Base-by-base conservation (phyloP, 2,329 filamentous ascomycete genomes). In the Penicillium crustosum region DNA sequence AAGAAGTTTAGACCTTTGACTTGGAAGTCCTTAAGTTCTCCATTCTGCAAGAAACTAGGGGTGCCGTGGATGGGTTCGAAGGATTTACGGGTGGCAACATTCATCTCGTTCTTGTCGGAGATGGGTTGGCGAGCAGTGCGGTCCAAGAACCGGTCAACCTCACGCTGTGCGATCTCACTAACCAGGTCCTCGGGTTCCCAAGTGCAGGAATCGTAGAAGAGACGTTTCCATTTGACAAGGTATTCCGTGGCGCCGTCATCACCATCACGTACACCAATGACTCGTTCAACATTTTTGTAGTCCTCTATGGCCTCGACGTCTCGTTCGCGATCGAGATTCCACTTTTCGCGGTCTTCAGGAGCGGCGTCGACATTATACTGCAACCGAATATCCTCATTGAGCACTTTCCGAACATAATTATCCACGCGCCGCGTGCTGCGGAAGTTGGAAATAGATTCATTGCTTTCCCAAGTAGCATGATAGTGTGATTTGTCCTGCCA, bases 401-500 rank as follows among this genome's bases (percentile, higher is more conserved):
- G 86, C 41, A 89, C 81, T 73, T 93, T 95, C 67, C 88, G 87
- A 75, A 90, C 93, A 78, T 97, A 99, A 73, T 99, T 99, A 70
- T 97, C 94, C 8, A 99, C 83, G 58, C 93, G 92, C 49, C 93
- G 90, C 64, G 89, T 88, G 60, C 94, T 93, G 61, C 91, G 90
- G 71, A 88, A 89, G n/a, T 87, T 84, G 25, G 86, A 82, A 29
- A 97, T 84, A 21, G 81, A 84, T 55, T 90, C 87, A 58, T 88
- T 88, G 0, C 87, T 88, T 75, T 97, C 93, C 93, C 94, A 99
- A 0, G 92, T 96, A 56, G 95, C 90, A 78, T 99, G 94, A 66
- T 96, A 88, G 73, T 99, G 92, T 12, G 94, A 96, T 75, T 92
- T 91, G 65, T 89, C 91, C 75, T 97, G 91, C 94, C 95, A 99